phyloP scores from a whole-genome alignment of 257 asterid genomes.

The Cynanchum wilfordii region DNA sequence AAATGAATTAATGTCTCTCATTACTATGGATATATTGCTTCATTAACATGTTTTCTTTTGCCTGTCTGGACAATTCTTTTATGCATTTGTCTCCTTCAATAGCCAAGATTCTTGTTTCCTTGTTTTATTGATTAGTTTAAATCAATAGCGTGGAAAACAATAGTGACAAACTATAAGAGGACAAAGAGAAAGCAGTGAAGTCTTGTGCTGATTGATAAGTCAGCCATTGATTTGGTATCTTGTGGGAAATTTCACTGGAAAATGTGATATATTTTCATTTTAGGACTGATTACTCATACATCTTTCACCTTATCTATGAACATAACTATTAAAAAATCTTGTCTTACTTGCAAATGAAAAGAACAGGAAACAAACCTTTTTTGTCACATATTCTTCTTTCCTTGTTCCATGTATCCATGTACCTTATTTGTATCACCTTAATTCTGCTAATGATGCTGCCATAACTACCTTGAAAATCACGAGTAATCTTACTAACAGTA shows the following conservation, averaged over 20 bases:
- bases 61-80: not conserved
- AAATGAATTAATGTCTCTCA: no score
- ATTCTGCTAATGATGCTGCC: not conserved
- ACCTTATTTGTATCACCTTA: not conserved
- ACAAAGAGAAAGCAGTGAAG: not conserved
- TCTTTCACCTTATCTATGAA: not conserved
- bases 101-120: not conserved
- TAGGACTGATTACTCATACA: not conserved
- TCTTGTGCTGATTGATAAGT: not conserved
- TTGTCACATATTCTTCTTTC: not conserved
- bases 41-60: not conserved
- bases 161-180: not conserved
- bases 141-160: not conserved
- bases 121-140: not conserved
- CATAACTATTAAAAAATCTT: not conserved
- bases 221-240: not conserved
- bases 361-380: not conserved
- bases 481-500: not conserved
- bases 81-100: not conserved
- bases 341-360: not conserved
- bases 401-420: not conserved
- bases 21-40: not conserved
- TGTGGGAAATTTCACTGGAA: not conserved
- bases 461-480: not conserved
- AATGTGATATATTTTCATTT: not conserved